Percentiles rank a stretch among this genome's conserved stretches.
Conservation (phyloP, 164 flowering plant genomes). For the Macadamia integrifolia region DNA sequence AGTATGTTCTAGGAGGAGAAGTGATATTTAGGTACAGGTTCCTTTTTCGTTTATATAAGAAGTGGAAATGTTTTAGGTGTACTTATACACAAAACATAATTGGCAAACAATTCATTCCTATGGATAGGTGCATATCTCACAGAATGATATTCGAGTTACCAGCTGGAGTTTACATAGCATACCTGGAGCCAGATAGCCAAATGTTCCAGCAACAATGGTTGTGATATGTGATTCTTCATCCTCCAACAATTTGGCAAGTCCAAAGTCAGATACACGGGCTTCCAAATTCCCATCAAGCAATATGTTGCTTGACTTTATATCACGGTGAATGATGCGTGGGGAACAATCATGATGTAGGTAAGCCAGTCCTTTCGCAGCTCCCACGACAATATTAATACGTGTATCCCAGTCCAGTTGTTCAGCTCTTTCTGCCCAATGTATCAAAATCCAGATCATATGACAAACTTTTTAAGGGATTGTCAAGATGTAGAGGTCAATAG, state of each 20-base stretch:
- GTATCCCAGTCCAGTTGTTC: constrained; percentile 96
- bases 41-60: no score
- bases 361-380: constrained; percentile 95
- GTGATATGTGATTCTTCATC: constrained; percentile 98
- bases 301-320: constrained; percentile 95
- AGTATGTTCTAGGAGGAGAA: no score
- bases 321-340: constrained; percentile 95
- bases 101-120: no score
- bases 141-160: neutral
- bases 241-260: constrained; percentile 88
- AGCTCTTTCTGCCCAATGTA: constrained; percentile 51
- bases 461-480: neutral
- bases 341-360: constrained; percentile 97
- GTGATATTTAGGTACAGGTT: no score
- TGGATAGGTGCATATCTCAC: neutral
- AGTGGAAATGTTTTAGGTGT: no score
- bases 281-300: constrained; percentile 93
- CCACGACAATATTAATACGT: constrained; percentile 79
- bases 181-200: constrained; percentile 99
- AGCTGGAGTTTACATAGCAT: constrained; percentile 9
- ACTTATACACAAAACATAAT: no score
- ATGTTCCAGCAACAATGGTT: constrained; percentile 97
- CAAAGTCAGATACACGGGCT: constrained; percentile 96
- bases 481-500: neutral
- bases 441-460: constrained; percentile 3